Conservation (phyloP, 1,284 basidiomycete genomes). For the Trametes polyzona region DNA sequence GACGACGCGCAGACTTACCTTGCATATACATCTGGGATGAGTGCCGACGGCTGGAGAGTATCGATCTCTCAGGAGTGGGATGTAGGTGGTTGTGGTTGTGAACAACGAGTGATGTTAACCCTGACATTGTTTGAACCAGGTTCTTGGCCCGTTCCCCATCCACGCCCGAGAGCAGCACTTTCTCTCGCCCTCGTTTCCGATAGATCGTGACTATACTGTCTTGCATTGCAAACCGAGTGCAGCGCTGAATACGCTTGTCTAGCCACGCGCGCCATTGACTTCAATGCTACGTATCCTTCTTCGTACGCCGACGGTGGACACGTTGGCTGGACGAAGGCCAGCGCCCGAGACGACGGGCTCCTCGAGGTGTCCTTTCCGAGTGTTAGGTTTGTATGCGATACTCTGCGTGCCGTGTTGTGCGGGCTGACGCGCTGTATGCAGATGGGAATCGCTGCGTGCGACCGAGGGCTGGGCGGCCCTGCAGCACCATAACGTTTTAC, state of each 20-base stretch:
- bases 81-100: slow-evolving; percentile 28
- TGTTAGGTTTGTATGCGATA: slow-evolving; percentile 49
- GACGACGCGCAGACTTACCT: slow-evolving; percentile 10
- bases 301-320: slow-evolving; percentile 64
- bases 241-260: background rate
- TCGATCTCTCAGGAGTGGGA: slow-evolving; percentile 37
- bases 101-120: background rate
- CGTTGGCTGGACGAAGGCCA: slow-evolving; percentile 58
- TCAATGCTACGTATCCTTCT: slow-evolving; percentile 57
- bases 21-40: background rate
- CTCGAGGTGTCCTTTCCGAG: slow-evolving; percentile 64
- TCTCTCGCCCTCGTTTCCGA: slow-evolving; percentile 73
- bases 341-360: slow-evolving; percentile 44
- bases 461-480: slow-evolving; percentile 84
- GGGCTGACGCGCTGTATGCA: slow-evolving; percentile 22
- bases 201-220: slow-evolving; percentile 52
- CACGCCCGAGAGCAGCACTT: slow-evolving; percentile 82
- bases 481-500: slow-evolving; percentile 74
- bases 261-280: slow-evolving; percentile 53
- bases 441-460: slow-evolving; percentile 68
- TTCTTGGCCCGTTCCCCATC: slow-evolving; percentile 80
- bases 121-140: slow-evolving; percentile 39
- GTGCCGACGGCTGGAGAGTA: slow-evolving; percentile 30
- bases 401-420: background rate
- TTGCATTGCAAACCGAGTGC: background rate